Evolutionary conservation across 2,329 filamentous ascomycete species (phyloP), one percentile per base, ranked within the genome.

Genomic region (Microdochium paspali): DNA sequence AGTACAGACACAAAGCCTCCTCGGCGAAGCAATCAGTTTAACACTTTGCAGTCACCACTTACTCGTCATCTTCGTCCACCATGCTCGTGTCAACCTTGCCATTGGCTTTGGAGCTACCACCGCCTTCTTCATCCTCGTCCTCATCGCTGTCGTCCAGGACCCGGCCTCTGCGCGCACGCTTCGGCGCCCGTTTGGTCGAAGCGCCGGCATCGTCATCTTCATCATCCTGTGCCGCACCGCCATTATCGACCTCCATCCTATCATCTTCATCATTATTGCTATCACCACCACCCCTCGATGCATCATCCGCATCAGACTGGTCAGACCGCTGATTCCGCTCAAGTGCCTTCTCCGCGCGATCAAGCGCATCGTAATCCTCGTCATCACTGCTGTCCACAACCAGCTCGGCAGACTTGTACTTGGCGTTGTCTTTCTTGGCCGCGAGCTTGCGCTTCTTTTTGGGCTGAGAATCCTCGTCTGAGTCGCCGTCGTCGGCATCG

Each of bases 401-500:
- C 52, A 90, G 80, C 66, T 95, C 90, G 2, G 79, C 82, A 45
- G 85, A 90, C 76, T 95, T 95, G 74, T 80, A 95, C 66, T 95
- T 94, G 63, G 61, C 65, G 51, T 67, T 70, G 53, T 79, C 74
- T 51, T 68, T 64, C 55, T 64, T 68, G 53, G 66, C 66, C 15
- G 67, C 74, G 58, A 77, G 74, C 50, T 70, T 76, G 48, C 79
- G 76, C 58, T 79, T 80, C 64, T 84, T 85, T 61, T 81, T 82
- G 21, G 77, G 76, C 49, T 76, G 71, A 49, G 73, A 70, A 30
- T 73, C 71, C 43, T 70, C 72, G 9, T 70, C 72, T 2, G 71
- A 72, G 15, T 66, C 72, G 10, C 72, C 70, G 26, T 65, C 71
- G 4, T 73, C 72, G 51, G 65, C 66, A 59, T 68, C 67, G 59